Conservation (phyloP, 2,329 filamentous ascomycete species). For the Neocatenulostroma microsporum region DNA sequence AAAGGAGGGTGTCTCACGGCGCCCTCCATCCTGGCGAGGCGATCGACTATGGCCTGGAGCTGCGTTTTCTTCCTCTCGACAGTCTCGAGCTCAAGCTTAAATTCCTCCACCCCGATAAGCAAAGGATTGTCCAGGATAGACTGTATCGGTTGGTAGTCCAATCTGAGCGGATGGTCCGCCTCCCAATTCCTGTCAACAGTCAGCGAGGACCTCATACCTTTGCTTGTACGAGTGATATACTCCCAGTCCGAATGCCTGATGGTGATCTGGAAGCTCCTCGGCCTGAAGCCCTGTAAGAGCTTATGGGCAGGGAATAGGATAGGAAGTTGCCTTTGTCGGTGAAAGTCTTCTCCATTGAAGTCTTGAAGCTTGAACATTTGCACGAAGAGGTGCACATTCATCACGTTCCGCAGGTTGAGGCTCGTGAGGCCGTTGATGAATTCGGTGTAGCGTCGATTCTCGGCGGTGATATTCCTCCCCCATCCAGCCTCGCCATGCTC, state of each 20-base stretch:
- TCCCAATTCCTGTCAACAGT: too few species aligned
- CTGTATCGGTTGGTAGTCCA: conserved; percentile 22
- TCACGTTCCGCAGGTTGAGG: conserved; percentile 13
- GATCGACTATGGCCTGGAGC: conserved; percentile 37
- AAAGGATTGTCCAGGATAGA: conserved; percentile 18
- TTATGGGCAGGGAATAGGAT: conserved; percentile 7
- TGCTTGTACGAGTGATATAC: too few species aligned
- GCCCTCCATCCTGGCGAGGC: conserved; percentile 25
- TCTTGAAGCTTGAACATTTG: conserved; percentile 24
- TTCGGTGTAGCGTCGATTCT: conserved; percentile 2
- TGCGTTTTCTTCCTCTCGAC: conserved; percentile 40
- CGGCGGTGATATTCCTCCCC: too few species aligned
- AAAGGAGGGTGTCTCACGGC: too few species aligned
- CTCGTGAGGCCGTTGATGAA: conserved; percentile 12
- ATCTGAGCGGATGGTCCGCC: conserved; percentile 18
- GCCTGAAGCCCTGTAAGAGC: conserved; percentile 10
- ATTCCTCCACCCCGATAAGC: conserved; percentile 22
- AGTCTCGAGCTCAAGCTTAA: conserved; percentile 38
- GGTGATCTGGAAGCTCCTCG: conserved; percentile 24
- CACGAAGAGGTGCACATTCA: conserved; percentile 17
- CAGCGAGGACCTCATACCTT: too few species aligned
- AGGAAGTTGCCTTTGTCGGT: too few species aligned
- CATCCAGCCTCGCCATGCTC: too few species aligned
- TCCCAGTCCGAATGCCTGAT: conserved; percentile 32
- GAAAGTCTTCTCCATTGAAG: too few species aligned